A percentile compares a stretch with the other conserved stretches of the same genome.
These are phyloP conservation scores for Lithocarpus polystachyus DNA, from an alignment of 306 rosid genomes.

Conservation along the genomic window DNA sequence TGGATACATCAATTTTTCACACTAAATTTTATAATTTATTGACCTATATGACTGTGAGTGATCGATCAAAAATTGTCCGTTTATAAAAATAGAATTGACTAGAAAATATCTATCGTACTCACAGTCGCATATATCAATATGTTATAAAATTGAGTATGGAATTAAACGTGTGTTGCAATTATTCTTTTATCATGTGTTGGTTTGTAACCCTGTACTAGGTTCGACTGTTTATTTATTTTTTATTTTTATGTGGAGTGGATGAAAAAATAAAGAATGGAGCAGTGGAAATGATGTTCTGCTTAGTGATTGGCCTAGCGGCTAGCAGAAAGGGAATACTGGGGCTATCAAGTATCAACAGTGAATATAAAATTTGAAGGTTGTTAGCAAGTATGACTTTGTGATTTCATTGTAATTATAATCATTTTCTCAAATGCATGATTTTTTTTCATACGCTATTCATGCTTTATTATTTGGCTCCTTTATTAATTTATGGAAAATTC, in stretches of 20 bases:
- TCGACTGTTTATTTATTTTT: neutral
- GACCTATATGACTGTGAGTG: too few species aligned
- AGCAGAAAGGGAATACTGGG: too few species aligned
- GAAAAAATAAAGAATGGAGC: neutral
- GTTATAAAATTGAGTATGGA: too few species aligned
- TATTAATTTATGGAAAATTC: too few species aligned
- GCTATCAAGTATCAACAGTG: too few species aligned
- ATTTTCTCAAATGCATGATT: neutral
- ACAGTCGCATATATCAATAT: too few species aligned
- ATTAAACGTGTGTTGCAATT: too few species aligned
- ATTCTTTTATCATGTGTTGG: too few species aligned
- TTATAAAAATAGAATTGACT: accelerated
- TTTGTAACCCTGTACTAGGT: too few species aligned
- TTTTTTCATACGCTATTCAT: neutral
- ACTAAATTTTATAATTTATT: too few species aligned
- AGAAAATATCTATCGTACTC: too few species aligned
- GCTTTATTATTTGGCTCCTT: neutral
- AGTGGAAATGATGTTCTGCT: neutral
- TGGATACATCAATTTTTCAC: too few species aligned
- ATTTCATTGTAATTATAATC: neutral
- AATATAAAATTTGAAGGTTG: neutral
- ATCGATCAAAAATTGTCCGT: accelerated
- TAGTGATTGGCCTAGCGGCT: neutral
- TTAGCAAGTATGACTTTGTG: neutral
- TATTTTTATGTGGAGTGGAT: neutral